Evolutionary conservation across 768 basidiomycete genomes (phyloP).

Genomic region (Leccinum arenicola): DNA sequence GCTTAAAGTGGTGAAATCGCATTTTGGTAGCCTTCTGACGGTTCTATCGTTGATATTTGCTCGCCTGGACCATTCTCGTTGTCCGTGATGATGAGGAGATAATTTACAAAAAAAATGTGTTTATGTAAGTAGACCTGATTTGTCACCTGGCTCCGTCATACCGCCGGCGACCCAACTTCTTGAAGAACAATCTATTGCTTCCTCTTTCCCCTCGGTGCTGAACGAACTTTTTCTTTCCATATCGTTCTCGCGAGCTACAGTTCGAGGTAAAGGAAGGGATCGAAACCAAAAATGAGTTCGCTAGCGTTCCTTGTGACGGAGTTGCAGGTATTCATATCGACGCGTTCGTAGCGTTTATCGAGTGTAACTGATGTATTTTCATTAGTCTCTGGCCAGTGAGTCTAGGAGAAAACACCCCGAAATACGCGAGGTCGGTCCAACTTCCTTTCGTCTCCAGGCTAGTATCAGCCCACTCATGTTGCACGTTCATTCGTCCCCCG

Average conservation of each 20-base stretch:
- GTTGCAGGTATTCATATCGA: constrained; percentile 49
- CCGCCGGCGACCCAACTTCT: too few species aligned
- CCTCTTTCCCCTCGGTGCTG: neutral
- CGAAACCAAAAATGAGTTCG: constrained; percentile 50
- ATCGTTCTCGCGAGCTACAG: neutral
- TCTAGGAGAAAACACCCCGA: constrained; percentile 88
- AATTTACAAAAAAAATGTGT: too few species aligned
- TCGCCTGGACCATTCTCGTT: too few species aligned
- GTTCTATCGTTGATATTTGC: too few species aligned
- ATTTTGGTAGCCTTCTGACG: too few species aligned
- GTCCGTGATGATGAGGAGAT: too few species aligned
- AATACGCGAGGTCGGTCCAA: constrained; percentile 73
- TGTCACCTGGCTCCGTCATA: too few species aligned
- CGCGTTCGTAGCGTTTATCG: neutral
- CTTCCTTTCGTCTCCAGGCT: neutral
- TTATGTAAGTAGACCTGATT: too few species aligned
- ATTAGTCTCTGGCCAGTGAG: constrained; percentile 82
- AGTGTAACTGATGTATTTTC: constrained; percentile 3
- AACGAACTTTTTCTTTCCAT: neutral
- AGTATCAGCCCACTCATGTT: constrained; percentile 7
- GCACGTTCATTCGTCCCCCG: neutral
- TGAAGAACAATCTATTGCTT: neutral
- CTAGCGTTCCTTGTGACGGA: constrained; percentile 71
- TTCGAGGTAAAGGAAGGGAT: neutral
- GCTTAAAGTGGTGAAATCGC: too few species aligned